A percentile compares a stretch with the other conserved stretches of the same genome.
phyloP scores from a whole-genome alignment of 306 rosid species.

The Alnus rubra region DNA sequence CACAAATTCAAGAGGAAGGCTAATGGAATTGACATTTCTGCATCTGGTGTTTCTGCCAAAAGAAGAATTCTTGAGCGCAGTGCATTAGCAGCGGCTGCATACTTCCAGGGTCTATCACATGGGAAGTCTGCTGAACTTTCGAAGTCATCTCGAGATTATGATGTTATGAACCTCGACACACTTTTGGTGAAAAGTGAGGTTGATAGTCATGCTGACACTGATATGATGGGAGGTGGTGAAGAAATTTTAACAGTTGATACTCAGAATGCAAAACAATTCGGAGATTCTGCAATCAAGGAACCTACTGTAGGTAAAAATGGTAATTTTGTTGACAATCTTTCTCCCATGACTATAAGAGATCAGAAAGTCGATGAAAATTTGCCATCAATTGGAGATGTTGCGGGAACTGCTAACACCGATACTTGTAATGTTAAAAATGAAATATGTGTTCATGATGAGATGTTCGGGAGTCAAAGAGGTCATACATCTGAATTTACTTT shows the following conservation, averaged over 20 bases:
- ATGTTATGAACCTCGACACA: conserved; percentile 39
- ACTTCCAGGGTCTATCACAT: conserved; percentile 52
- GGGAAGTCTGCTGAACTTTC: conserved; percentile 47
- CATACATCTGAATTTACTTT: conserved; percentile 39
- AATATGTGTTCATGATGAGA: conserved; percentile 34
- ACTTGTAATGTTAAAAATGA: conserved; percentile 36
- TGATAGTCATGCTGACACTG: conserved; percentile 39
- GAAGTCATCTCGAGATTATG: conserved; percentile 33
- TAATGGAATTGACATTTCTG: conserved; percentile 51
- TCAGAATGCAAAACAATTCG: conserved; percentile 25
- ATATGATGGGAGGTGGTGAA: conserved; percentile 18
- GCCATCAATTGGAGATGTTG: conserved; percentile 28
- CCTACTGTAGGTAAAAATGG: conserved; percentile 28
- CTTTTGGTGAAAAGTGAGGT: conserved; percentile 44
- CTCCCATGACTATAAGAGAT: conserved; percentile 26
- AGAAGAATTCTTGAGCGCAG: conserved; percentile 71
- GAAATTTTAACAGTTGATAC: conserved; percentile 25
- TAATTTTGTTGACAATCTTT: conserved; percentile 25
- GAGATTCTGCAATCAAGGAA: conserved; percentile 30
- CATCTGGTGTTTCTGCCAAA: conserved; percentile 47
- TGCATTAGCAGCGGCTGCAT: conserved; percentile 63
- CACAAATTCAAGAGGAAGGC: conserved; percentile 63
- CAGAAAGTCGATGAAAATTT: conserved; percentile 30
- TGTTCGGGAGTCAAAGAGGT: conserved; percentile 32
- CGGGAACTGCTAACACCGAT: conserved; percentile 28